phyloP scores from a whole-genome alignment of 1,284 basidiomycete genomes.

The Malassezia obtusa region DNA sequence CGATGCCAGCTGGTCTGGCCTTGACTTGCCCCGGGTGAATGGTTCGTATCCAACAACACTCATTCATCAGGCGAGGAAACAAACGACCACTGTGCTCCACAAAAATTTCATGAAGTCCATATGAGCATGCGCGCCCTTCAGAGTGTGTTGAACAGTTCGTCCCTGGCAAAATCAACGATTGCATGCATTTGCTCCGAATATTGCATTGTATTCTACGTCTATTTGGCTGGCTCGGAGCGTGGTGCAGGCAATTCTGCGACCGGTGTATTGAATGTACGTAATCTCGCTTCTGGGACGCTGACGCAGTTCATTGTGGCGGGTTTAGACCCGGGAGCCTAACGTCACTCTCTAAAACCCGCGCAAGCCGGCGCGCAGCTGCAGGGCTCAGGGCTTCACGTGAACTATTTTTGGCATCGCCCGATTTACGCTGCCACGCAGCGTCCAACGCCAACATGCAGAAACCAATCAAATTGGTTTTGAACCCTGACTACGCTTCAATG shows the following conservation, averaged over 20 bases:
- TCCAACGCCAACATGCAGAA: no score
- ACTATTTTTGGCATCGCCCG: no score
- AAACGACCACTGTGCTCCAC: neutral
- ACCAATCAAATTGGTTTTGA: no score
- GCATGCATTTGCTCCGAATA: conserved; percentile 11
- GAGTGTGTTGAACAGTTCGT: conserved; percentile 1
- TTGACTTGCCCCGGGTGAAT: conserved; percentile 55
- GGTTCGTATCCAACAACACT: neutral
- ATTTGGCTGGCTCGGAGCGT: neutral
- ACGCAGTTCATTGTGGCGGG: conserved; percentile 1
- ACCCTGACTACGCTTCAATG: no score
- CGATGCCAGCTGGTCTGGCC: conserved; percentile 70
- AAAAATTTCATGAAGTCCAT: conserved; percentile 7
- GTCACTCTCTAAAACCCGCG: no score
- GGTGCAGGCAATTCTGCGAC: neutral
- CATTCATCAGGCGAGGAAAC: neutral
- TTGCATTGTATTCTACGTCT: conserved; percentile 15
- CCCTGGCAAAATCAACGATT: conserved; percentile 11
- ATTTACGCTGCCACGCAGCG: no score
- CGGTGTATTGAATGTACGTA: conserved; percentile 15
- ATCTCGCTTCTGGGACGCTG: no score
- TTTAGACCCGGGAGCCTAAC: no score
- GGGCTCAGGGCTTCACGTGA: no score
- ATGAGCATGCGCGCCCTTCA: conserved; percentile 12
- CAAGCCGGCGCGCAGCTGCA: no score